Percentiles rank a stretch among this genome's conserved stretches.
phyloP scores from a whole-genome alignment of 495 filamentous ascomycete genomes.

The Pyronema domesticum region DNA sequence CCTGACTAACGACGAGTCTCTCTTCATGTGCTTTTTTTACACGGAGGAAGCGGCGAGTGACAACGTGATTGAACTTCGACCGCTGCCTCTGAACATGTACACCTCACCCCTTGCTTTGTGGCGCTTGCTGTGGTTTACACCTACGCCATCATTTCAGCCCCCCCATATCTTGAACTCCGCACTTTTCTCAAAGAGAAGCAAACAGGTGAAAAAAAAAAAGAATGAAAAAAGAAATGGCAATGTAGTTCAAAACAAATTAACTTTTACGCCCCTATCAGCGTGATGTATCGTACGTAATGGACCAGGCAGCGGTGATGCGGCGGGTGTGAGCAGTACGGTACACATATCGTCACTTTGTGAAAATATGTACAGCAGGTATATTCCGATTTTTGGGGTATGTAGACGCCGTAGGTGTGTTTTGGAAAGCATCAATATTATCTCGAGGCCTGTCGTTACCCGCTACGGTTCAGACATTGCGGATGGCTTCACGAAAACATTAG shows the following conservation, averaged over 20 bases:
- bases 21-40: not conserved
- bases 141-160: not conserved
- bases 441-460: slow-evolving; percentile 21
- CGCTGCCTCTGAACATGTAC: not conserved
- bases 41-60: not conserved
- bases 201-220: slow-evolving; percentile 1
- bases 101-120: not conserved
- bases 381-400: not conserved
- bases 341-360: not conserved
- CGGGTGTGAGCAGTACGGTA: not conserved
- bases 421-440: not conserved
- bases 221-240: not conserved
- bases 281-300: too few relatives aligned
- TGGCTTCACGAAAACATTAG: not conserved
- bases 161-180: not conserved
- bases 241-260: slow-evolving; percentile 1
- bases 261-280: not conserved
- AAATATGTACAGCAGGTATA: not conserved
- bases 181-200: not conserved
- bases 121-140: not conserved
- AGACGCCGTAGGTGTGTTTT: not conserved
- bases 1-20: not conserved
- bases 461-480: not conserved
- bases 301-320: not conserved
- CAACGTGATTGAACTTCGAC: not conserved